Evolutionary conservation across 192 early-diverging fungal species (phyloP).

Genomic region (Kappamyces sp.): DNA sequence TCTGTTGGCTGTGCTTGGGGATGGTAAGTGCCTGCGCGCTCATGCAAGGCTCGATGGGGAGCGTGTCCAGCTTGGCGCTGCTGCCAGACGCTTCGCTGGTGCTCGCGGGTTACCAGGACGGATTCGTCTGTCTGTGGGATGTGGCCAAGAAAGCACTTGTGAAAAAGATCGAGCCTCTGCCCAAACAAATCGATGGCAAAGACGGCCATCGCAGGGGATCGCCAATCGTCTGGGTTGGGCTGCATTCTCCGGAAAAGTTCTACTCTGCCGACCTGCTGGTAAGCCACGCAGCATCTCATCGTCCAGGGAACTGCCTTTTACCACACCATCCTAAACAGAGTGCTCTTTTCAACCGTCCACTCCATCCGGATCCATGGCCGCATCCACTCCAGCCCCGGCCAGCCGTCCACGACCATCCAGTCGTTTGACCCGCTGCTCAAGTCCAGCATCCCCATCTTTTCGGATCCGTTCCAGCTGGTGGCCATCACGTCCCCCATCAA

Average conservation of each 20-base stretch:
- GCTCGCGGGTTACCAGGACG: slow-evolving; percentile 32
- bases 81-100: slow-evolving; percentile 27
- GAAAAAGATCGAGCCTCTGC: slow-evolving; percentile 22
- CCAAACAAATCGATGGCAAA: slow-evolving; percentile 1
- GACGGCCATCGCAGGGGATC: slow-evolving; percentile 35
- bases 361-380: slow-evolving; percentile 26
- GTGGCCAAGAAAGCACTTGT: slow-evolving; percentile 22
- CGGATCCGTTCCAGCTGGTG: slow-evolving; percentile 22
- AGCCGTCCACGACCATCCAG: slow-evolving; percentile 23
- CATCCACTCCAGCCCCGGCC: neutral
- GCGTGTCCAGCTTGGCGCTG: slow-evolving; percentile 1
- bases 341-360: slow-evolving; percentile 18
- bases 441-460: slow-evolving; percentile 2
- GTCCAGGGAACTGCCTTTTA: slow-evolving; percentile 38
- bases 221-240: slow-evolving; percentile 35
- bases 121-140: slow-evolving; percentile 43
- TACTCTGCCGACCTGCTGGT: slow-evolving; percentile 45
- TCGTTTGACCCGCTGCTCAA: slow-evolving; percentile 20
- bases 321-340: slow-evolving; percentile 23
- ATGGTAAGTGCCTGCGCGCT: neutral
- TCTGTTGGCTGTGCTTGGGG: neutral
- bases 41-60: neutral
- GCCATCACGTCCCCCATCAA: slow-evolving; percentile 30
- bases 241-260: slow-evolving; percentile 24
- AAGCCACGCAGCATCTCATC: neutral